Conservation (phyloP, 2,329 filamentous ascomycete genomes). For the Ophiostoma himal-ulmi region DNA sequence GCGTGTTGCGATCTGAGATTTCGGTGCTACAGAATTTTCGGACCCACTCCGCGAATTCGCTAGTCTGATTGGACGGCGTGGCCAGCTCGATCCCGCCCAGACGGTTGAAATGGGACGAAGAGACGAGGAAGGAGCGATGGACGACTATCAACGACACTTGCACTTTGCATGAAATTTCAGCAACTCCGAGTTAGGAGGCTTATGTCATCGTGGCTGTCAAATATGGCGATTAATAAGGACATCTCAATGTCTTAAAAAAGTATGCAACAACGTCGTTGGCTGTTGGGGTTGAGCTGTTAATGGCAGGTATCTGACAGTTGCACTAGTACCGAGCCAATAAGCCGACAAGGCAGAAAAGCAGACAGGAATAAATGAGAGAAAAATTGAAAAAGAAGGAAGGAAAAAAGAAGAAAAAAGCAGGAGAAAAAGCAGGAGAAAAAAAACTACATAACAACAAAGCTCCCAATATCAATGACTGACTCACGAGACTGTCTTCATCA, state of each 20-base stretch:
- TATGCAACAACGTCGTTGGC: neutral
- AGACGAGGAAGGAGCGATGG: constrained; percentile 4
- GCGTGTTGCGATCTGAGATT: neutral
- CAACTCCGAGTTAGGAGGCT: neutral
- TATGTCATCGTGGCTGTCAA: neutral
- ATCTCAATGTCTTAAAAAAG: neutral
- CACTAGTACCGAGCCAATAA: neutral
- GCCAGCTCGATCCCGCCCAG: constrained; percentile 12
- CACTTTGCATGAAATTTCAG: constrained; percentile 2
- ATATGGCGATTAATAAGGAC: neutral
- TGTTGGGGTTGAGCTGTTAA: neutral
- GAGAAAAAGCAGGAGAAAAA: neutral
- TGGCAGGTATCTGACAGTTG: no score
- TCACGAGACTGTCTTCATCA: neutral
- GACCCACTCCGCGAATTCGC: constrained; percentile 20
- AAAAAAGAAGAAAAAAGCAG: neutral
- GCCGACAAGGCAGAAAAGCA: neutral
- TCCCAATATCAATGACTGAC: neutral
- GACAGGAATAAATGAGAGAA: neutral
- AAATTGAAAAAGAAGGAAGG: neutral
- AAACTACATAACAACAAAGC: neutral
- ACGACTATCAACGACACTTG: neutral
- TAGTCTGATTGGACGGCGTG: constrained; percentile 12
- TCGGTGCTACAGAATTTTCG: constrained; percentile 18
- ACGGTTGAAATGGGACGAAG: constrained; percentile 9